Base-by-base conservation (phyloP, 257 asterid species). In the Thymus mandschuricus region DNA sequence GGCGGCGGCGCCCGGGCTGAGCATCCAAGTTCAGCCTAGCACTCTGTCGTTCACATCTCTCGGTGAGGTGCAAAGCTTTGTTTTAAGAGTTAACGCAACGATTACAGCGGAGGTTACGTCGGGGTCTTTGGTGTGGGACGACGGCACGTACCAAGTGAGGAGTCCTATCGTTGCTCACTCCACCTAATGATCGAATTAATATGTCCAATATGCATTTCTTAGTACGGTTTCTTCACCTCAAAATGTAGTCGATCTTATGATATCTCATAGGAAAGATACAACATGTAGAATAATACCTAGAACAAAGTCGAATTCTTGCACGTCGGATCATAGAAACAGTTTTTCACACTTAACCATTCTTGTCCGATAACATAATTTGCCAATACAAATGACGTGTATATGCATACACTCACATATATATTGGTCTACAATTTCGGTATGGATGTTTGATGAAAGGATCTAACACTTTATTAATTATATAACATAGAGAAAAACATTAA, bases 81-180 rank as follows among this genome's bases (percentile, higher is more conserved):
- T 38, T 3, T 86, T 85, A 21, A 72, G 56, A 0, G 81, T 84
- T 7, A 64, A 63, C 1, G 82, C 86, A 4, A 28, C 60, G 9
- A 48, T 83, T 55, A 28, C 9, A 15, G 2, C 10, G 59, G 13
- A 0, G 1, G 29, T 75, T 59, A 2, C 75, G 40, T 81, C 88
- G 3, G 88, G 89, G 13, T 38, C 82, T 1, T 76, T 88, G 78
- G 78, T 76, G 9, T 88, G 96, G 92, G 85, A 79, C 38, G 92
- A 88, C 72, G 87, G 92, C 1, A 61, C 59, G 7, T 31, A 86
- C 62, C 79, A 72, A 81, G 96, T 86, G 67, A 82, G 92, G 75
- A 84, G 83, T 11, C 92, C 89, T 2, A 8, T 88, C 10, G 58
- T 52, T 52, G 58, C 58, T 52, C 28, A 52, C n/a, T 21, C 58